Base-by-base conservation (phyloP, 1,139 yeast genomes). In the Zygosaccharomyces sapae region DNA sequence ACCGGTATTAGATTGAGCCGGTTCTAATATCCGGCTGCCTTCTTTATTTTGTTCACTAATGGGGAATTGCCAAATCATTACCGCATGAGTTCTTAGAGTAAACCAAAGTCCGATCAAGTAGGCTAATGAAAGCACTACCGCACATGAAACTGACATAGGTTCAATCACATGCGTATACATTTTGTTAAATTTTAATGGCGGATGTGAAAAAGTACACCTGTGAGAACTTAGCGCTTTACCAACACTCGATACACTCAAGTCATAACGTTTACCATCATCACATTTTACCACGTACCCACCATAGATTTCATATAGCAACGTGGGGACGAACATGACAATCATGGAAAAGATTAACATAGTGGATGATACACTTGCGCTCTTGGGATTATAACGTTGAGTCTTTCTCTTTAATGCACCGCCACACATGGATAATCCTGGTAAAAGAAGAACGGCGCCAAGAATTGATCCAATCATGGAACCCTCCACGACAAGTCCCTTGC, bases 391-490 rank as follows among this genome's bases (percentile, higher is more conserved):
- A 49, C 97, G 70, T 65, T 92, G 98, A 0, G 98, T 92, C 63
- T 92, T 92, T 47, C 96, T 71, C 51, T 81, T 84, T 38, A 88
- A 69, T 0, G 97, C 97, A 50, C 98, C 98, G 27, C 95, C 95
- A 67, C 96, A 87, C 98, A 92, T 92, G 1, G 97, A 88, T 41
- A 89, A 71, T 0, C 98, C 98, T 0, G 98, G 99, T 54, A 92
- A 72, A 39, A 92, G 73, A 43, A 92, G 69, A 0, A 92, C 96
- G 52, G 96, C 98, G 42, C 96, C 98, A 38, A 92, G 68, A 50
- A 92, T 83, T 2, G 96, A 86, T 0, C 99, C 99, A 57, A 92
- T 85, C 78, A 92, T 83, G n/a, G 96, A 86, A 27, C 99, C 99
- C 70, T 94, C 98, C 1, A 94, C 98, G 41, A 92, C 73, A 50